Evolutionary conservation across 2,329 filamentous ascomycete genomes (phyloP).

Genomic region (Beauveria asiatica): DNA sequence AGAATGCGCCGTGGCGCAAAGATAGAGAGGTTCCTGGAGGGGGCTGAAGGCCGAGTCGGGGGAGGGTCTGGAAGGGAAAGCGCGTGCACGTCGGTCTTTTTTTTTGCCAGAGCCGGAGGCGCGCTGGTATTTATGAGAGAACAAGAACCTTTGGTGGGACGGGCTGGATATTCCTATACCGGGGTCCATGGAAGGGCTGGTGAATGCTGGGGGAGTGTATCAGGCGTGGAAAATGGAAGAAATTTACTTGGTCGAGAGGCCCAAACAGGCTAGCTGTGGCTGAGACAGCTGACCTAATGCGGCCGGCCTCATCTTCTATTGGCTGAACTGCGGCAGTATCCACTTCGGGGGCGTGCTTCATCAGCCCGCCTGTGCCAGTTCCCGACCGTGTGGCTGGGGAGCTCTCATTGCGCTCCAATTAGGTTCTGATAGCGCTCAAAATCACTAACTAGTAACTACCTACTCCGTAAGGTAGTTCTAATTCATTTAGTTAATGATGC

Average conservation of each 20-base stretch:
- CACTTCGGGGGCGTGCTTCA: too few species aligned
- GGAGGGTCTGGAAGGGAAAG: constrained; percentile 34
- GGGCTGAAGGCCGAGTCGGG: constrained; percentile 12
- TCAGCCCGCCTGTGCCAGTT: not conserved
- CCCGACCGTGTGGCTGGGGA: not conserved
- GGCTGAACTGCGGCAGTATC: not conserved
- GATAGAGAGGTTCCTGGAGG: not conserved
- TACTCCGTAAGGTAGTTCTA: too few species aligned
- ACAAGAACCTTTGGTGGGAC: constrained; percentile 26
- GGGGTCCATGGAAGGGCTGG: constrained; percentile 24
- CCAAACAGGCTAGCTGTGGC: constrained; percentile 1
- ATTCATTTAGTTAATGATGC: not conserved
- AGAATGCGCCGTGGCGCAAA: constrained; percentile 9
- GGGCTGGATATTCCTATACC: constrained; percentile 30
- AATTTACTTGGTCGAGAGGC: constrained; percentile 27
- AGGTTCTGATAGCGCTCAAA: not conserved
- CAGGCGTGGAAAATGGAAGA: constrained; percentile 16
- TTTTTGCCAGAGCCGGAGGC: constrained; percentile 34
- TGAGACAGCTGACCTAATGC: not conserved
- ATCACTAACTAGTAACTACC: not conserved
- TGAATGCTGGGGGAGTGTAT: constrained; percentile 9
- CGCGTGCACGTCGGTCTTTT: constrained; percentile 37
- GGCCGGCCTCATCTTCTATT: not conserved
- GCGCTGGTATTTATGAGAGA: constrained; percentile 39
- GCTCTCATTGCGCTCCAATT: not conserved